A percentile compares a stretch with the other conserved stretches of the same genome.
phyloP scores from a whole-genome alignment of 805 yeast species.

The Wickerhamomyces canadensis region DNA sequence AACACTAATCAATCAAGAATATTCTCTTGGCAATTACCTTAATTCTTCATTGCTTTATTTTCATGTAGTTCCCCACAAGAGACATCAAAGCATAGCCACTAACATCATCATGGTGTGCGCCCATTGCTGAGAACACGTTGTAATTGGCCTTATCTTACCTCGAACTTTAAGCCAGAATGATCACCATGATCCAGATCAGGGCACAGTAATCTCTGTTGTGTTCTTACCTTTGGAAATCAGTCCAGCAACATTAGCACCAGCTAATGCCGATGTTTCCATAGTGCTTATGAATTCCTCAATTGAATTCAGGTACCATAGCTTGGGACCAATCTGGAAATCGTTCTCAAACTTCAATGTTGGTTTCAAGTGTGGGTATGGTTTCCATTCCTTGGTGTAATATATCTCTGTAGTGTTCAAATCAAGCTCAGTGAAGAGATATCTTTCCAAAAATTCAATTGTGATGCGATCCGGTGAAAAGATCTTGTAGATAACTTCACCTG shows the following conservation, averaged over 20 bases:
- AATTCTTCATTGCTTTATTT: no score
- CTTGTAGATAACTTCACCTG: slow-evolving; percentile 35
- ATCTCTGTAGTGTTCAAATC: slow-evolving; percentile 19
- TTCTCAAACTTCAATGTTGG: slow-evolving; percentile 27
- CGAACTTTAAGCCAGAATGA: no score
- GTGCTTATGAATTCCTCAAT: slow-evolving; percentile 45
- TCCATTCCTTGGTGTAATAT: slow-evolving; percentile 34
- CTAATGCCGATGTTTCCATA: slow-evolving; percentile 45
- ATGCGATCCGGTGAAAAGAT: slow-evolving; percentile 30
- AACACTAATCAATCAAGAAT: no score
- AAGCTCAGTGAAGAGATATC: slow-evolving; percentile 18
- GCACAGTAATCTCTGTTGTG: slow-evolving; percentile 15
- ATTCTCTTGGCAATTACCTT: no score
- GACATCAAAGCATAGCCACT: no score
- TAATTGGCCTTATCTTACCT: no score
- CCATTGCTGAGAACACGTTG: no score
- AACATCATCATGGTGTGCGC: no score
- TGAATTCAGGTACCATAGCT: slow-evolving; percentile 37
- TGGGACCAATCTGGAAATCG: slow-evolving; percentile 25
- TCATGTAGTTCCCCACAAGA: no score
- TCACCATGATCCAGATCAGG: no score
- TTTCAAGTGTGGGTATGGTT: slow-evolving; percentile 36
- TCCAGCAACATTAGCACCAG: slow-evolving; percentile 46
- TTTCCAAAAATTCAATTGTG: slow-evolving; percentile 11
- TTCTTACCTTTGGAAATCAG: slow-evolving; percentile 28